A percentile compares a stretch with the other conserved stretches of the same genome.
Evolutionary conservation across 768 basidiomycete genomes (phyloP).

Genomic region (Cystobasidium ongulense): DNA sequence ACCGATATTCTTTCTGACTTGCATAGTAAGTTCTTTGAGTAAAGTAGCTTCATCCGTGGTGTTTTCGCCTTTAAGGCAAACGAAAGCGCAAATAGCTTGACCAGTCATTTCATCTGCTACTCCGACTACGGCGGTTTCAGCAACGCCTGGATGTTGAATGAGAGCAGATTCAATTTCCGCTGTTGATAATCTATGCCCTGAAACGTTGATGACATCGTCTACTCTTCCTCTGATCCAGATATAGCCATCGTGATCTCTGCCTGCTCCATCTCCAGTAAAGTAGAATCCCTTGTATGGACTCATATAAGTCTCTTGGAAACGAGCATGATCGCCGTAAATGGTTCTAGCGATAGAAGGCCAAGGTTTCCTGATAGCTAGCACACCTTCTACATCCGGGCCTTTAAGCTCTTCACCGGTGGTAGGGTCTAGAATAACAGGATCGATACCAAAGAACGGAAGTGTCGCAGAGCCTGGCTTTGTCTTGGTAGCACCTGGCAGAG

Average conservation of each 20-base stretch:
- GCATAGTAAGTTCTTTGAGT: slow-evolving; percentile 78
- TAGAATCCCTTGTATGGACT: slow-evolving; percentile 59
- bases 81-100: slow-evolving; percentile 84
- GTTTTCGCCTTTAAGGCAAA: slow-evolving; percentile 91
- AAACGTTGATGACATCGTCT: slow-evolving; percentile 88
- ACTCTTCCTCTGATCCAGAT: slow-evolving; percentile 98
- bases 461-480: slow-evolving; percentile 96
- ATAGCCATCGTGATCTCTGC: slow-evolving; percentile 88
- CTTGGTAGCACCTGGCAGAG: slow-evolving; percentile 88
- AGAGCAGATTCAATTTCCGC: slow-evolving; percentile 97
- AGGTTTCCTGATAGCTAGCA: slow-evolving; percentile 71
- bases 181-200: slow-evolving; percentile 90
- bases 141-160: slow-evolving; percentile 87
- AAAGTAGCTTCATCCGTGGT: slow-evolving; percentile 63
- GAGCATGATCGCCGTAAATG: slow-evolving; percentile 82
- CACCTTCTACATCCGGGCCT: slow-evolving; percentile 82
- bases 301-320: slow-evolving; percentile 72
- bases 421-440: slow-evolving; percentile 78
- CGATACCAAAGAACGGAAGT: slow-evolving; percentile 94
- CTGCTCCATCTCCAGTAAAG: slow-evolving; percentile 97
- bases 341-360: slow-evolving; percentile 96
- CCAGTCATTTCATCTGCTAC: slow-evolving; percentile 72
- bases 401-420: slow-evolving; percentile 61
- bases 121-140: slow-evolving; percentile 90
- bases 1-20: slow-evolving; percentile 95